These are phyloP conservation scores for Collybia nuda DNA, from an alignment of 768 basidiomycete species.

Conservation along the genomic window DNA sequence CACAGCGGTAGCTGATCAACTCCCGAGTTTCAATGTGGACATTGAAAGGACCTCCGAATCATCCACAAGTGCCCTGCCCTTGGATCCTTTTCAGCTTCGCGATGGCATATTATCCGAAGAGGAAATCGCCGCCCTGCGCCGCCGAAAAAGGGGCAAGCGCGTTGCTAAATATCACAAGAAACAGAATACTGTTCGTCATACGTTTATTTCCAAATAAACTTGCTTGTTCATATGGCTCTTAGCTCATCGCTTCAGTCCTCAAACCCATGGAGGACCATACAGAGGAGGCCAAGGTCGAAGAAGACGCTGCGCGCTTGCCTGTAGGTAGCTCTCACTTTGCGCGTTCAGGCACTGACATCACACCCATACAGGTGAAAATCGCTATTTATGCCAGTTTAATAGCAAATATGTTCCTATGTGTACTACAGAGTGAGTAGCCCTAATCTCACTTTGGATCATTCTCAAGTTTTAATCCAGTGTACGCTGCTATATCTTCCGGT, in stretches of 20 bases:
- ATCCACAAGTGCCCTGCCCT: constrained; percentile 23
- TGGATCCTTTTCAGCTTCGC: constrained; percentile 71
- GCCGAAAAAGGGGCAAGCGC: constrained; percentile 56
- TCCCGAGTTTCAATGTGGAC: constrained; percentile 38
- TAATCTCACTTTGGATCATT: not conserved
- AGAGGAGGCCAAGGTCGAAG: constrained; percentile 72
- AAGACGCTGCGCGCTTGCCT: constrained; percentile 63
- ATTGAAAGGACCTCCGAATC: constrained; percentile 41
- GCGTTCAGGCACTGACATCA: not conserved
- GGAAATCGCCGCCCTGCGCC: constrained; percentile 63
- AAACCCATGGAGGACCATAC: constrained; percentile 92
- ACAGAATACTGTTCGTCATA: constrained; percentile 66
- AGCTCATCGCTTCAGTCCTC: constrained; percentile 86
- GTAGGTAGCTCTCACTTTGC: constrained; percentile 36
- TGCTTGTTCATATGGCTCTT: not conserved
- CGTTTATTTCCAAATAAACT: not conserved
- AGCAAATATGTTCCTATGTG: constrained; percentile 71
- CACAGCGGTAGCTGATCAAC: constrained; percentile 48
- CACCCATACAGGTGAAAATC: constrained; percentile 67
- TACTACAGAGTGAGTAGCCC: constrained; percentile 63
- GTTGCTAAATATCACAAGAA: constrained; percentile 65
- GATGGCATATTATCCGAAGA: constrained; percentile 59
- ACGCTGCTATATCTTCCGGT: constrained; percentile 82
- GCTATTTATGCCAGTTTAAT: constrained; percentile 84
- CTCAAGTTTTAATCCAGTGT: constrained; percentile 51